Conservation (phyloP, 306 rosid species). For the Mimosa pudica region DNA sequence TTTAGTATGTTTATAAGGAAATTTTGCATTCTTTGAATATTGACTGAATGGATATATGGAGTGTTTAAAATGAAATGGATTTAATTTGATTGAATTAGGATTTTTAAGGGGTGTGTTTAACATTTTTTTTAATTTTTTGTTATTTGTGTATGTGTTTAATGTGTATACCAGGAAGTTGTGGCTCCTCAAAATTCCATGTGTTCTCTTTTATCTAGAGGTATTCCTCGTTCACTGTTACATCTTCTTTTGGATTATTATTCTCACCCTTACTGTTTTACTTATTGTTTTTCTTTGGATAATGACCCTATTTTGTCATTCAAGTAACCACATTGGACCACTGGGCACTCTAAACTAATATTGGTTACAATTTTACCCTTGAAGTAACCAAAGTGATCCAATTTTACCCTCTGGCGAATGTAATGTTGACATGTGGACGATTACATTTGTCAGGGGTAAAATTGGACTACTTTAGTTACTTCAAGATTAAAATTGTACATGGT, state of each 20-base stretch:
- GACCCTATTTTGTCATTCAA: no score
- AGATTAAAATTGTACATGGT: no score
- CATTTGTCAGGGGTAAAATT: no score
- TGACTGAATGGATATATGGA: not conserved
- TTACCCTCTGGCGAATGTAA: no score
- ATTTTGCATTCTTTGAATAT: no score
- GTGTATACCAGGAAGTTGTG: slow-evolving; percentile 54
- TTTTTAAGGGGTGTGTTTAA: not conserved
- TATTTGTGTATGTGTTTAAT: not conserved
- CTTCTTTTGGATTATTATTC: not conserved
- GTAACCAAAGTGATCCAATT: no score
- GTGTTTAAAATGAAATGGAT: not conserved
- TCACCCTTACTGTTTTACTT: not conserved
- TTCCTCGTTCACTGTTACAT: not conserved
- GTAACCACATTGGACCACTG: no score
- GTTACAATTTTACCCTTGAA: no score
- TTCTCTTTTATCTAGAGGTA: slow-evolving; percentile 70
- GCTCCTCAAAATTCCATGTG: slow-evolving; percentile 65
- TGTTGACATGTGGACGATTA: no score
- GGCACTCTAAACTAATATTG: no score
- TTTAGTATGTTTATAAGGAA: no score
- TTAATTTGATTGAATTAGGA: not conserved
- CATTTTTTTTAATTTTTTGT: not conserved
- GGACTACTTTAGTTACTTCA: no score
- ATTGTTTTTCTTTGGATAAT: not conserved